A percentile compares a stretch with the other conserved stretches of the same genome.
These are phyloP conservation scores for Delphinella strobiligena DNA, from an alignment of 2,329 filamentous ascomycete genomes.

Conservation along the genomic window DNA sequence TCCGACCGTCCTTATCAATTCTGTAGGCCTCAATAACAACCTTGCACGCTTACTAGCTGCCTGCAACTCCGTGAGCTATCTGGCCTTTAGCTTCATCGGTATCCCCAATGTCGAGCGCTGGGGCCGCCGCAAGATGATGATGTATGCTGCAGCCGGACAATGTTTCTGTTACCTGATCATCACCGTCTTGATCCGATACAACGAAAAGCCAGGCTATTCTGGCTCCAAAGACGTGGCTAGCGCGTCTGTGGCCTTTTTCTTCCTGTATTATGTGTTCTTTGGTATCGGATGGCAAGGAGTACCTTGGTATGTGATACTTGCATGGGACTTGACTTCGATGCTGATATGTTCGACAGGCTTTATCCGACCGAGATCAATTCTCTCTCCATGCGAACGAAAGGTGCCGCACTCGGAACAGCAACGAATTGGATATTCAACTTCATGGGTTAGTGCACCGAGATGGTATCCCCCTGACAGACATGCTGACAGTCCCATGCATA, in stretches of 20 bases:
- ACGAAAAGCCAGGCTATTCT: too few species aligned
- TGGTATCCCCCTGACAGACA: too few species aligned
- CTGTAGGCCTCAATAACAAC: conserved; percentile 40
- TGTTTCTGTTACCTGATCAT: conserved; percentile 41
- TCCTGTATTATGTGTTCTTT: conserved; percentile 44
- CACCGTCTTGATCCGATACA: conserved; percentile 36
- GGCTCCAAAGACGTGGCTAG: conserved; percentile 19
- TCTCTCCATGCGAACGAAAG: conserved; percentile 36
- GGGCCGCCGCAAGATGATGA: conserved; percentile 48
- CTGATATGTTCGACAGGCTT: conserved; percentile 7
- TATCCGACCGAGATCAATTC: conserved; percentile 40
- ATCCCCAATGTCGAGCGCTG: conserved; percentile 39
- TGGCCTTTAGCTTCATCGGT: conserved; percentile 35
- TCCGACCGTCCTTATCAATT: conserved; percentile 47
- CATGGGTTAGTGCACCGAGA: too few species aligned
- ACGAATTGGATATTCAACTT: conserved; percentile 40
- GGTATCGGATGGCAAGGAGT: conserved; percentile 37
- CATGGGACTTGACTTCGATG: too few species aligned
- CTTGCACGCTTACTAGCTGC: conserved; percentile 44
- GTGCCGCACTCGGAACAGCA: conserved; percentile 36
- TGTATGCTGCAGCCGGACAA: conserved; percentile 43
- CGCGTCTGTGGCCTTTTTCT: conserved; percentile 38
- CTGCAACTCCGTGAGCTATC: conserved; percentile 39
- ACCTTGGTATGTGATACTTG: conserved; percentile 13
- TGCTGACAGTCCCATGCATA: too few species aligned